Base-by-base conservation (phyloP, 1,284 basidiomycete species). In the Sutorius eximius region DNA sequence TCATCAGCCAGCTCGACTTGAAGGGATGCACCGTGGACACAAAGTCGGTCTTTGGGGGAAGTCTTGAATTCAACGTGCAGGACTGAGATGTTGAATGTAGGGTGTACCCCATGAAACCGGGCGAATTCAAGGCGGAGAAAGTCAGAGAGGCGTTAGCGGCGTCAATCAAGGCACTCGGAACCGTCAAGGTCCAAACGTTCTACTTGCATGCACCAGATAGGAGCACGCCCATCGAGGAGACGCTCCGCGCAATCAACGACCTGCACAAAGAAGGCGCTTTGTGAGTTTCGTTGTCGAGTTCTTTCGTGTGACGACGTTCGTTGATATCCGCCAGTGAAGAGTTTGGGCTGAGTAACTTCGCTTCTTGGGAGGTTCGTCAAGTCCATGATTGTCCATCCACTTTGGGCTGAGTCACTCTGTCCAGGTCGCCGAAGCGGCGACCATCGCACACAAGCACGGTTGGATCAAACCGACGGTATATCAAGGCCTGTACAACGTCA, bases 311-410 rank as follows among this genome's bases (percentile, higher is more conserved):
- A 37, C n/a, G 3, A 18, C 20, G 22, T 40, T 55, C 33, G 29
- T 33, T 46, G 29, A 32, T 36, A n/a, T 22, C 67, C 50, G 36
- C 40, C 15, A 78, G 75, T 49, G 70, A 80, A 56, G 71, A 71
- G 3, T 73, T 80, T 41, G 78, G 77, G 8, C 46, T 77, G 44
- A 77, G 73, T 49, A 79, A 77, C 58, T 79, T 68, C 53, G 59
- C 68, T 0, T 65, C 76, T 20, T 79, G 73, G 72, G 73, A 78
- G 62, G 74, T 73, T 20, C 37, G 44, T 45, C 18, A 24, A 51
- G 47, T 18, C 27, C 20, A 34, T 36, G 6, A 16, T 30, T 18
- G 33, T 20, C 12, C 15, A n/a, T 37, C 24, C 24, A 27, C 36
- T 22, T 33, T 20, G 13, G 20, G 44, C 56, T 40, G 38, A 55